Conservation (phyloP, 169 alveolate genomes). For the Besnoitia besnoiti region DNA sequence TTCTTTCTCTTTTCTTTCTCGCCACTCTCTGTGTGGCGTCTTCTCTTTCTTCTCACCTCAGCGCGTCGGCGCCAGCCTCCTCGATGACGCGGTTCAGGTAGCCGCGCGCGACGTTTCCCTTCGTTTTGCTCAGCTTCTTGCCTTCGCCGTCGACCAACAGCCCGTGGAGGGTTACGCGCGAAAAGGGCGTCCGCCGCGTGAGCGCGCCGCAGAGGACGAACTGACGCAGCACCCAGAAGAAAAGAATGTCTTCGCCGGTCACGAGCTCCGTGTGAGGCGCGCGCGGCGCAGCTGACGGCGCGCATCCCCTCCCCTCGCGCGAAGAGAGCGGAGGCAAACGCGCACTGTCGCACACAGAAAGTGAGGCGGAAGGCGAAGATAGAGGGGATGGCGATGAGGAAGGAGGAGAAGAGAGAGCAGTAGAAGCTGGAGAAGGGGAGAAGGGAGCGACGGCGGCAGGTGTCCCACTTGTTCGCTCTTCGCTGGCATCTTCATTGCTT, state of each 20-base stretch:
- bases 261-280: not conserved
- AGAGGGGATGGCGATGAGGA: not conserved
- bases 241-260: conserved; percentile 95
- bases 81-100: not conserved
- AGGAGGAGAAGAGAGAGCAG: not conserved
- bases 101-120: not conserved
- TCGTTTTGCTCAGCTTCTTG: conserved; percentile 81
- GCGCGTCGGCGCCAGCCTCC: not conserved
- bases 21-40: not conserved
- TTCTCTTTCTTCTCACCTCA: not conserved
- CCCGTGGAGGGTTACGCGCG: conserved; percentile 94
- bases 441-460: not conserved
- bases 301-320: not conserved
- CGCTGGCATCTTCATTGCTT: not conserved
- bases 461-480: not conserved
- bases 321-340: not conserved
- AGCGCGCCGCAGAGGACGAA: not conserved
- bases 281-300: not conserved
- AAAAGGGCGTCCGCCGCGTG: conserved; percentile 86
- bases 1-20: no score
- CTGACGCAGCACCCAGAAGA: conserved; percentile 99
- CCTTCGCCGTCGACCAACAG: conserved; percentile 96
- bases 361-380: not conserved
- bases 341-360: not conserved
- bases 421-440: not conserved